phyloP scores from a whole-genome alignment of 1,139 yeast genomes.

The Hansenula sp. region DNA sequence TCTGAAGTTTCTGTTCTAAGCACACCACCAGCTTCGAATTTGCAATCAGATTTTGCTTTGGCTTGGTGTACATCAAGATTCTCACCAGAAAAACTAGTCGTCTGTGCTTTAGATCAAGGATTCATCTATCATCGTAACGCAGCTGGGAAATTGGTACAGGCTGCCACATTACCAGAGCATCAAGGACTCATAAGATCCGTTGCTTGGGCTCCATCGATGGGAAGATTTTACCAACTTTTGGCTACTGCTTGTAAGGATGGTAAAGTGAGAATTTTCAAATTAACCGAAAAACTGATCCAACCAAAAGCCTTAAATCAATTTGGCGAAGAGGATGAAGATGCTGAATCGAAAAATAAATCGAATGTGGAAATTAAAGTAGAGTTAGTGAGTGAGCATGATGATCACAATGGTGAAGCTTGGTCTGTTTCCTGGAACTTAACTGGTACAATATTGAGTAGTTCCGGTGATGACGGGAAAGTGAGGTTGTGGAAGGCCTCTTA shows the following conservation, averaged over 20 bases:
- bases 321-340: constrained; percentile 13
- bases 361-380: constrained; percentile 35
- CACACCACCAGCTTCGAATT: constrained; percentile 70
- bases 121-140: constrained; percentile 61
- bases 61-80: constrained; percentile 95
- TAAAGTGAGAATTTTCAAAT: constrained; percentile 76
- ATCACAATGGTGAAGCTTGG: constrained; percentile 93
- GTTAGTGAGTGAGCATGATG: constrained; percentile 56
- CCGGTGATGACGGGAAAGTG: constrained; percentile 94
- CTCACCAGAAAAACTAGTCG: constrained; percentile 75
- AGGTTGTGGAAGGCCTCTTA: constrained; percentile 90
- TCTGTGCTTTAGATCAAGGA: constrained; percentile 86
- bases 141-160: constrained; percentile 42
- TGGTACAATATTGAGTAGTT: constrained; percentile 87
- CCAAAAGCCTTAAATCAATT: constrained; percentile 15
- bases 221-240: constrained; percentile 77
- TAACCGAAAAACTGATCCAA: constrained; percentile 41
- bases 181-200: constrained; percentile 84
- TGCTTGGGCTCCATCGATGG: constrained; percentile 98
- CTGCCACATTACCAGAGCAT: constrained; percentile 62
- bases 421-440: constrained; percentile 92
- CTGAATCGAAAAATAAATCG: constrained; percentile 11
- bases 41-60: constrained; percentile 82
- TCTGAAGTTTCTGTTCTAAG: constrained; percentile 68
- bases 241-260: constrained; percentile 98